These are phyloP conservation scores for Pseudogymnoascus sp. DNA, from an alignment of 2,329 filamentous ascomycete species.

Conservation along the genomic window DNA sequence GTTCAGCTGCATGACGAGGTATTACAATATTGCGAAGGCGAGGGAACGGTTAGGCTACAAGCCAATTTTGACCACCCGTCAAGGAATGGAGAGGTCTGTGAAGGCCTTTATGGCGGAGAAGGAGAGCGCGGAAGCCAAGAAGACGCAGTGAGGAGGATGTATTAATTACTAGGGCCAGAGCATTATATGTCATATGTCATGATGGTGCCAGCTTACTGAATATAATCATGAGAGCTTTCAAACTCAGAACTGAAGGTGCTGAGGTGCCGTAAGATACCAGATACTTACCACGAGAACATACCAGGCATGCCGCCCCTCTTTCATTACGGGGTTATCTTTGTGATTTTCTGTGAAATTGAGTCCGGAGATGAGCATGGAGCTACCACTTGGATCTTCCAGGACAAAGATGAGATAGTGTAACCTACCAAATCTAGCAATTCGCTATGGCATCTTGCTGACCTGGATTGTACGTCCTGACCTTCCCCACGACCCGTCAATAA, in stretches of 20 bases:
- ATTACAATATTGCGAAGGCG: conserved; percentile 73
- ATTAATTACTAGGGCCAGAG: not conserved
- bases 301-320: not conserved
- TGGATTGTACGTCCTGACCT: not conserved
- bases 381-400: not conserved
- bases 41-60: conserved; percentile 62
- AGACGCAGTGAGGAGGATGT: conserved; percentile 21
- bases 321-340: not conserved
- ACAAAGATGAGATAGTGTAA: not conserved
- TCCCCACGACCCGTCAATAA: conserved; percentile 3
- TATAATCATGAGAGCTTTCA: not conserved
- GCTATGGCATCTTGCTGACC: not conserved
- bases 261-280: not conserved
- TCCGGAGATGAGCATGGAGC: not conserved
- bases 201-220: not conserved
- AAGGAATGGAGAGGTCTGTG: conserved; percentile 45
- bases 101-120: conserved; percentile 24
- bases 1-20: conserved; percentile 69
- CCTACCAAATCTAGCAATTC: not conserved
- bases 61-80: conserved; percentile 60
- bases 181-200: not conserved
- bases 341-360: not conserved
- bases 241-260: not conserved
- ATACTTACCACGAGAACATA: not conserved
- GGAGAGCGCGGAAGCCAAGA: conserved; percentile 25